phyloP scores from a whole-genome alignment of 805 yeast genomes.

The Candida loeiensis region DNA sequence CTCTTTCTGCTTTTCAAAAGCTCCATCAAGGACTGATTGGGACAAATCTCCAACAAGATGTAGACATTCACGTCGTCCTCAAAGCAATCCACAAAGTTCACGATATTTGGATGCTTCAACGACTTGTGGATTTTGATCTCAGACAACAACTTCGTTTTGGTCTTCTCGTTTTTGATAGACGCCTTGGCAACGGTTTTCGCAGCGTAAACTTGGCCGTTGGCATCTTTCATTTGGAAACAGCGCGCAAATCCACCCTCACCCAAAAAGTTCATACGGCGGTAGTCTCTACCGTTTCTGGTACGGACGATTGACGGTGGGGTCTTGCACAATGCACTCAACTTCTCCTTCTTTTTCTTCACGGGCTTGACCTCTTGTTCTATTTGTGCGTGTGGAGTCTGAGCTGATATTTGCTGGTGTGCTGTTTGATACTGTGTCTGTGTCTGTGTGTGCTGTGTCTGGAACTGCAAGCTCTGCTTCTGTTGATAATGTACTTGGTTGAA shows the following conservation, averaged over 20 bases:
- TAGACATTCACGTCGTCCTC: conserved; percentile 95
- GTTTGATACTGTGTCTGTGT: conserved; percentile 13
- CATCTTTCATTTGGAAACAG: conserved; percentile 94
- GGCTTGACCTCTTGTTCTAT: conserved; percentile 17
- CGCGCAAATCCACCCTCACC: conserved; percentile 99
- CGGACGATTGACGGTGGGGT: conserved; percentile 95
- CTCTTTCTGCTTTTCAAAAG: conserved; percentile 77
- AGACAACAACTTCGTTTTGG: conserved; percentile 78
- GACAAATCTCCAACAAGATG: conserved; percentile 89
- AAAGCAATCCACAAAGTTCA: conserved; percentile 91
- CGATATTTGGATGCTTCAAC: conserved; percentile 84
- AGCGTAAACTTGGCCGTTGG: conserved; percentile 81
- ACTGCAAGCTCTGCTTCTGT: conserved; percentile 2
- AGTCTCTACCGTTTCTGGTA: conserved; percentile 82
- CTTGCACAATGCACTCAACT: conserved; percentile 84
- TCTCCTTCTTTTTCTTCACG: conserved; percentile 75
- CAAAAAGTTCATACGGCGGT: conserved; percentile 81
- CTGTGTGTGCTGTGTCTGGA: conserved; percentile 12
- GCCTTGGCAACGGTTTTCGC: conserved; percentile 98
- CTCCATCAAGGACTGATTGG: conserved; percentile 93
- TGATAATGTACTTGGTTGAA: conserved; percentile 3
- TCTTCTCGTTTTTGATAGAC: conserved; percentile 85
- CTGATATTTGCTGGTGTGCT: conserved; percentile 9
- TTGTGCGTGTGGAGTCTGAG: conserved; percentile 6
- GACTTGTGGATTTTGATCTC: conserved; percentile 94